These are phyloP conservation scores for Leucoagaricus sp. DNA, from an alignment of 1,284 basidiomycete species.

Conservation along the genomic window DNA sequence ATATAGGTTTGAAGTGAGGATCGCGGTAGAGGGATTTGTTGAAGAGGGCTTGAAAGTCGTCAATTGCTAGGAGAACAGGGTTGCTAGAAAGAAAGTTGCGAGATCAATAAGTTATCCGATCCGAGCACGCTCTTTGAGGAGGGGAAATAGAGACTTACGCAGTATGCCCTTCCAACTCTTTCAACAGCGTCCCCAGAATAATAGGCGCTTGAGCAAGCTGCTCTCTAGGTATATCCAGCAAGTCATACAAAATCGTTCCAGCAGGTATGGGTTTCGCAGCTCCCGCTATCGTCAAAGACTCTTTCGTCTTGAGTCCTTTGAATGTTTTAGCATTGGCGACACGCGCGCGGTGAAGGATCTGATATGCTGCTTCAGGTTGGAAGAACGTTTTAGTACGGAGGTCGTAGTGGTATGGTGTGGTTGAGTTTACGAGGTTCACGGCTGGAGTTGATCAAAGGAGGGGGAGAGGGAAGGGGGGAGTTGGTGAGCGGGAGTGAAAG, in stretches of 20 bases:
- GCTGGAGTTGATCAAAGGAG: no score
- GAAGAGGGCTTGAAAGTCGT: conserved; percentile 87
- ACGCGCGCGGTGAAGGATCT: conserved; percentile 61
- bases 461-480: not conserved
- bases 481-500: not conserved
- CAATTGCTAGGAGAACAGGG: conserved; percentile 85
- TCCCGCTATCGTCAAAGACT: conserved; percentile 44
- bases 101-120: conserved; percentile 9
- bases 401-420: conserved; percentile 77
- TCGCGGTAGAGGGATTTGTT: conserved; percentile 74
- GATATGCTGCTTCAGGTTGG: conserved; percentile 68
- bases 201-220: conserved; percentile 45
- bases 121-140: not conserved
- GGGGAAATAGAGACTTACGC: conserved; percentile 42
- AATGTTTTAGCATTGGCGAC: conserved; percentile 52
- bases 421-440: conserved; percentile 78
- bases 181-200: conserved; percentile 67
- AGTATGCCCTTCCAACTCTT: conserved; percentile 68
- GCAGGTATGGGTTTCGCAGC: conserved; percentile 41
- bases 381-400: conserved; percentile 75
- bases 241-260: conserved; percentile 54
- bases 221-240: conserved; percentile 54
- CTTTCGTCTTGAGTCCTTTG: conserved; percentile 37
- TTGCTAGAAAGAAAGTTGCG: conserved; percentile 27
- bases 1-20: conserved; percentile 72